phyloP scores from a whole-genome alignment of 2,329 filamentous ascomycete genomes.

The Ciborinia camelliae region DNA sequence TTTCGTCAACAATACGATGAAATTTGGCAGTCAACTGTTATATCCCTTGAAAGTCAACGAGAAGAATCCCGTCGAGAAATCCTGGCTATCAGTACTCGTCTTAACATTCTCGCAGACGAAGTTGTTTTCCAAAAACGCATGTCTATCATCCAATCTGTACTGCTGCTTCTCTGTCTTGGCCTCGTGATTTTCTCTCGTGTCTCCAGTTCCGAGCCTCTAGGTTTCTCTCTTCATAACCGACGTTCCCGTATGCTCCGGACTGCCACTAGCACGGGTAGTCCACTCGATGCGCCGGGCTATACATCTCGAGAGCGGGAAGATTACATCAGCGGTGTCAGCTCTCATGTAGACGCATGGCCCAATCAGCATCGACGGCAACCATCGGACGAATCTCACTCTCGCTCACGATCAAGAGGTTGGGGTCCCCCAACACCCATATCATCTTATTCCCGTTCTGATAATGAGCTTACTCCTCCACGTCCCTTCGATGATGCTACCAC shows the following conservation, averaged over 20 bases:
- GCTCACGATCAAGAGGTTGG: constrained; percentile 17
- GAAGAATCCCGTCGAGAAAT: constrained; percentile 82
- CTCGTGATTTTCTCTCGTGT: constrained; percentile 77
- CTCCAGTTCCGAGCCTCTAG: constrained; percentile 34
- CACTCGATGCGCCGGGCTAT: constrained; percentile 30
- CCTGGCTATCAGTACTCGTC: constrained; percentile 71
- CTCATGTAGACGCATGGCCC: constrained; percentile 2
- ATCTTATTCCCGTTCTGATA: constrained; percentile 22
- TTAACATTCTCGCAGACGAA: constrained; percentile 91
- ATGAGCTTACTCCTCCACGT: constrained; percentile 20
- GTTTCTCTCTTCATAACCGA: constrained; percentile 26
- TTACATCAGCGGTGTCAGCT: background rate
- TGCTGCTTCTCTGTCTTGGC: constrained; percentile 81
- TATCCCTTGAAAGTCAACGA: constrained; percentile 84
- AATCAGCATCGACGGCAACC: constrained; percentile 14
- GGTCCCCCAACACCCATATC: constrained; percentile 23
- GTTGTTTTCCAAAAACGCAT: constrained; percentile 84
- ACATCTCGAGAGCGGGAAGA: constrained; percentile 9
- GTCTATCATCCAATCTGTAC: constrained; percentile 84
- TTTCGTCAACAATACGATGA: constrained; percentile 89
- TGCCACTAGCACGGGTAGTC: constrained; percentile 26
- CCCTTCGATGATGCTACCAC: background rate
- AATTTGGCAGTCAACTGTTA: constrained; percentile 91
- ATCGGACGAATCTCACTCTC: constrained; percentile 19
- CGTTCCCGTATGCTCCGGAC: constrained; percentile 26